phyloP scores from a whole-genome alignment of 345 rosid genomes.

The Eucalyptus decipiens region DNA sequence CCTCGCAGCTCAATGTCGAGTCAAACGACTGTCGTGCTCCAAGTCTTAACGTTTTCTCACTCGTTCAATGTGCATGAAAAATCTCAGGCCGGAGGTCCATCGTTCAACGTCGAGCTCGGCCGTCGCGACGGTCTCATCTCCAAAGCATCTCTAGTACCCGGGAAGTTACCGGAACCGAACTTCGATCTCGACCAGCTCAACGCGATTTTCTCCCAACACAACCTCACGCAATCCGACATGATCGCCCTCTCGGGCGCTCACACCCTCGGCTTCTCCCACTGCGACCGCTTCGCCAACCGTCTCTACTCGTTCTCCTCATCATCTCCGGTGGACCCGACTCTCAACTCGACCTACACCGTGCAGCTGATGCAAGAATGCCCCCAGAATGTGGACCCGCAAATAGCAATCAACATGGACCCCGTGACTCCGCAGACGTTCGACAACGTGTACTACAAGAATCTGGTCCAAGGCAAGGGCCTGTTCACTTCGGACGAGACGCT shows the following conservation, averaged over 20 bases:
- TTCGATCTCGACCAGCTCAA: conserved; percentile 31
- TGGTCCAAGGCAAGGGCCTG: conserved; percentile 64
- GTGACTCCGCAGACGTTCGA: conserved; percentile 42
- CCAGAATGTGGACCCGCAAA: conserved; percentile 28
- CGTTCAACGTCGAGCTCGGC: conserved; percentile 70
- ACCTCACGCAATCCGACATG: conserved; percentile 57
- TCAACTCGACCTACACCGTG: conserved; percentile 37
- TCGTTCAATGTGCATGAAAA: not conserved
- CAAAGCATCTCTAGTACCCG: conserved; percentile 43
- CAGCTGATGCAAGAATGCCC: conserved; percentile 52
- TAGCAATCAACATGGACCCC: conserved; percentile 49
- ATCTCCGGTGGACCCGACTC: conserved; percentile 50
- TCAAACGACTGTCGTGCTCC: not conserved
- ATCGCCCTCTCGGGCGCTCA: conserved; percentile 94
- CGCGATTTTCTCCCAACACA: conserved; percentile 34
- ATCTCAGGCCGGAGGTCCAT: conserved; percentile 65
- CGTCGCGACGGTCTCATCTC: conserved; percentile 69
- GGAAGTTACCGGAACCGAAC: conserved; percentile 65
- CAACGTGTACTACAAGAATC: conserved; percentile 59
- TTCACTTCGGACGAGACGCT: conserved; percentile 63
- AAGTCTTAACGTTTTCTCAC: not conserved
- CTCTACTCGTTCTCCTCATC: conserved; percentile 49
- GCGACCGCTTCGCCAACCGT: conserved; percentile 51
- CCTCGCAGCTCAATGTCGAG: not conserved
- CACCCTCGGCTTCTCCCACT: conserved; percentile 83